phyloP scores from a whole-genome alignment of 2,329 filamentous ascomycete species.

The Sporothrix dimorphospora region DNA sequence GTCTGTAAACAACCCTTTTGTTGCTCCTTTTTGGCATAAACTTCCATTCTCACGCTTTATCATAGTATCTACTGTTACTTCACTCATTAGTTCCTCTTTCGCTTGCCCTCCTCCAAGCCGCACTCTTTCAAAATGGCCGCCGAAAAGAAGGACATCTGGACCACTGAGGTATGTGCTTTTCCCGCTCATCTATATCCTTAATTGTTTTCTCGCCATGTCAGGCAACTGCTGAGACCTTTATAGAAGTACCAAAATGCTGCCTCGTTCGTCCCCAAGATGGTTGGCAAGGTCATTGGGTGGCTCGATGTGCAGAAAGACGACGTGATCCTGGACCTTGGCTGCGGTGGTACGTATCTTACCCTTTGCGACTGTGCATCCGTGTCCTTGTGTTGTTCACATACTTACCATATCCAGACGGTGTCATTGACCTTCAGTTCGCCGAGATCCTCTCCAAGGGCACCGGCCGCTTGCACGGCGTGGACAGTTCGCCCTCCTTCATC shows the following conservation, averaged over 20 bases:
- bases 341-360: slow-evolving; percentile 53
- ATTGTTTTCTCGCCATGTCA: not conserved
- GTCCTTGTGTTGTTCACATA: not conserved
- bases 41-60: not conserved
- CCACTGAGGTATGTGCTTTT: slow-evolving; percentile 42
- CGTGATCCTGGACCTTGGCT: slow-evolving; percentile 64
- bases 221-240: not conserved
- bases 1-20: not conserved
- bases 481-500: slow-evolving; percentile 64
- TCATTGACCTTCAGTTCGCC: slow-evolving; percentile 59
- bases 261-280: slow-evolving; percentile 65
- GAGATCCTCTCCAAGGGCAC: slow-evolving; percentile 49
- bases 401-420: slow-evolving; percentile 51
- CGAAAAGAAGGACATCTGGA: slow-evolving; percentile 44
- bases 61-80: not conserved
- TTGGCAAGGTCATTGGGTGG: slow-evolving; percentile 61
- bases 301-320: slow-evolving; percentile 62
- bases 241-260: slow-evolving; percentile 64
- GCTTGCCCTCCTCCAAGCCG: not conserved
- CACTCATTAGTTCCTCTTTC: not conserved
- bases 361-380: not conserved
- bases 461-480: slow-evolving; percentile 59
- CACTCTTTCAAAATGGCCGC: slow-evolving; percentile 32
- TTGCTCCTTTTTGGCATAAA: not conserved
- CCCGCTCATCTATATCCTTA: not conserved